Conservation (phyloP, 2,329 filamentous ascomycete species). For the Chalaropsis ovoidea region DNA sequence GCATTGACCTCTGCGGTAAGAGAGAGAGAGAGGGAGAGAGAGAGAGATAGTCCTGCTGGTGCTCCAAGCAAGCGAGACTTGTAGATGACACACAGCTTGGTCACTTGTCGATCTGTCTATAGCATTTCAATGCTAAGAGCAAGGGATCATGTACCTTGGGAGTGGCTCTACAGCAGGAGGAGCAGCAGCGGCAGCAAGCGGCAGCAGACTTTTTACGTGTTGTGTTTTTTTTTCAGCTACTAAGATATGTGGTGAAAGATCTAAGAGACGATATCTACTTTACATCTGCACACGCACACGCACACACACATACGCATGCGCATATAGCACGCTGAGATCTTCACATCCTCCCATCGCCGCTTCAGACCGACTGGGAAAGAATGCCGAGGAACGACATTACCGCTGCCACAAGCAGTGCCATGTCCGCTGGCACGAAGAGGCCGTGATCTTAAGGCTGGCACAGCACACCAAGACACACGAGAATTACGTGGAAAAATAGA, state of each 20-base stretch:
- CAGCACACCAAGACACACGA: neutral
- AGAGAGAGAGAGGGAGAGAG: neutral
- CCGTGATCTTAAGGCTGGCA: neutral
- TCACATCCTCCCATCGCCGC: neutral
- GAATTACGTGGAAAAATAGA: neutral
- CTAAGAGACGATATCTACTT: neutral
- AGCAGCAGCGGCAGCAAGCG: neutral
- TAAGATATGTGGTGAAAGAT: neutral
- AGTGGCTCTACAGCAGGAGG: neutral
- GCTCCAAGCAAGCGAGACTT: neutral
- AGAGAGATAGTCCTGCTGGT: neutral
- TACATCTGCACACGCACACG: neutral
- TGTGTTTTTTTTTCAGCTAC: neutral
- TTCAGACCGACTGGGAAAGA: neutral
- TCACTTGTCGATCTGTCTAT: constrained; percentile 8
- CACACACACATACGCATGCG: neutral
- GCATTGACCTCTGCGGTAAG: neutral
- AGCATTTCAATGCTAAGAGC: neutral
- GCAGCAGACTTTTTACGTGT: neutral
- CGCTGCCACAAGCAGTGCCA: neutral
- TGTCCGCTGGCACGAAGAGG: neutral
- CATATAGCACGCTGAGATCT: neutral
- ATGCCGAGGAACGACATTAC: constrained; percentile 9
- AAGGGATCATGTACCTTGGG: neutral
- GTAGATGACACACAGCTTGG: constrained; percentile 3